A percentile compares a stretch with the other conserved stretches of the same genome.
Conservation (phyloP, 2,329 filamentous ascomycete genomes). For the Triangularia setosa region DNA sequence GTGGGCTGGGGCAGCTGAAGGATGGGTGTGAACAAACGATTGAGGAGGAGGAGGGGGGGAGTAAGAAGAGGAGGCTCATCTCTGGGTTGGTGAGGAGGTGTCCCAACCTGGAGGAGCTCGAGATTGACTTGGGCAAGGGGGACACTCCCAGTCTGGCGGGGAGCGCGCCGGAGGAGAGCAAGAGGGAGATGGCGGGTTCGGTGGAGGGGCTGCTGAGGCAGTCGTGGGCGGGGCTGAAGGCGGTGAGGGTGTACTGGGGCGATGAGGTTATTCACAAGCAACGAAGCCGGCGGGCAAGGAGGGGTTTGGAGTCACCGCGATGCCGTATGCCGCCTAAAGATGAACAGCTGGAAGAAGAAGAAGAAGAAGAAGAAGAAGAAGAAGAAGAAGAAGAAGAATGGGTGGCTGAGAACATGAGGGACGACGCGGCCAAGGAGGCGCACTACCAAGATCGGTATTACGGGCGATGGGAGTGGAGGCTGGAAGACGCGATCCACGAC, state of each 20-base stretch:
- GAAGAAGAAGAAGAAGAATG: no score
- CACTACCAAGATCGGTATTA: background rate
- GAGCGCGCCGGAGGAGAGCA: background rate
- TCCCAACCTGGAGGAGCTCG: background rate
- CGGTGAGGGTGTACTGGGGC: background rate
- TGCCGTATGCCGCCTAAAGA: background rate
- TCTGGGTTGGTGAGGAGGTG: background rate
- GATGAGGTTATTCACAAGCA: background rate
- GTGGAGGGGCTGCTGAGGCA: background rate
- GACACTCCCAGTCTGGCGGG: background rate
- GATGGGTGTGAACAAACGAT: background rate
- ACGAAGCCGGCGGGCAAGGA: background rate
- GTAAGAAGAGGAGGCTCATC: background rate
- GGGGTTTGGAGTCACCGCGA: background rate
- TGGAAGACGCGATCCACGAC: background rate
- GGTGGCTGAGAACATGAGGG: background rate
- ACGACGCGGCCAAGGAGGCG: background rate
- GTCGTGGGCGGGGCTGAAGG: background rate
- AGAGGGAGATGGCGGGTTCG: background rate
- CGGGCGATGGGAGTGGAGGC: background rate
- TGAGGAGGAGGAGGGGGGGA: background rate
- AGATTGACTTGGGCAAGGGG: background rate
- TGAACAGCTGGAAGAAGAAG: background rate
- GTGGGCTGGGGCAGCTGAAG: background rate
- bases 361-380: no score